These are phyloP conservation scores for Pythium periplocum DNA, from an alignment of 352 stramenopile genomes.

Conservation along the genomic window DNA sequence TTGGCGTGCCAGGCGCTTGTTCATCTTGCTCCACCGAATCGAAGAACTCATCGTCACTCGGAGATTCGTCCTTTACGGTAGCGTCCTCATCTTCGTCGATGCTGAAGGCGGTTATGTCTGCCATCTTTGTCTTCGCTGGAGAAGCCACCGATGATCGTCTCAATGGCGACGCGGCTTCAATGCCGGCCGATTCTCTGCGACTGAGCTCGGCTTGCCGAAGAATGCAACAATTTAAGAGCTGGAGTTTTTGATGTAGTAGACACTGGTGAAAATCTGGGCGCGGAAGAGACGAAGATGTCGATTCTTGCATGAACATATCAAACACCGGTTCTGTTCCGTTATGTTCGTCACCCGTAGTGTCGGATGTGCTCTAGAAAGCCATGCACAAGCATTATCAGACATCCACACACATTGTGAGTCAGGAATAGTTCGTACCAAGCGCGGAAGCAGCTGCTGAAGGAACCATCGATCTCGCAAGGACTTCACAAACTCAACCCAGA, in stretches of 20 bases:
- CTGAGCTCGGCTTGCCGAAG: constrained; percentile 22
- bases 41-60: constrained; percentile 81
- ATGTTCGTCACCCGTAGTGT: too few relatives aligned
- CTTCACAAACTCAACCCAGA: constrained; percentile 86
- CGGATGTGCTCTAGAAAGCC: too few relatives aligned
- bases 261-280: constrained; percentile 66
- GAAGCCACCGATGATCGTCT: neutral
- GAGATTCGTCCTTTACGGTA: constrained; percentile 15
- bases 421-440: constrained; percentile 39
- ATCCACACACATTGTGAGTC: too few relatives aligned
- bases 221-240: constrained; percentile 79
- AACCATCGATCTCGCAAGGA: constrained; percentile 63
- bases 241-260: constrained; percentile 75
- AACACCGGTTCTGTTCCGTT: too few relatives aligned
- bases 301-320: constrained; percentile 44
- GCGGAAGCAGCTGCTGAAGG: constrained; percentile 56
- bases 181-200: too few relatives aligned
- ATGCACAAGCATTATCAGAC: too few relatives aligned
- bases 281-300: constrained; percentile 39
- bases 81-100: constrained; percentile 27
- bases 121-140: constrained; percentile 11
- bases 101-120: constrained; percentile 25
- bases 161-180: neutral
- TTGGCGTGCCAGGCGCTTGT: neutral
- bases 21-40: constrained; percentile 63